Base-by-base conservation (phyloP, 805 yeast genomes). In the Teunomyces tritomae region DNA sequence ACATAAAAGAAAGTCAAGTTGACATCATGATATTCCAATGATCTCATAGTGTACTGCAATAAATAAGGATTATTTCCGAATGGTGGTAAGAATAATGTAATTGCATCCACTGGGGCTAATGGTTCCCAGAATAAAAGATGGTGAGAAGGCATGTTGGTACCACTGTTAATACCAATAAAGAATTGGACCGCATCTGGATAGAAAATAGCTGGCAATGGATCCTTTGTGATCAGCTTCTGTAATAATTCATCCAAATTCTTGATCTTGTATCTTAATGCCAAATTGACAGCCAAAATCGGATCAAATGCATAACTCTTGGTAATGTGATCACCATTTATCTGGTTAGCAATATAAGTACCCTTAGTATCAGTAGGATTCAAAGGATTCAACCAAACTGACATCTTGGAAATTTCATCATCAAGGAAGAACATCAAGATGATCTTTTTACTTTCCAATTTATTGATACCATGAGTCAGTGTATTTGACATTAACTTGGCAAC, bases 1-100 rank as follows among this genome's bases (percentile, higher is more conserved):
- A 94, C 98, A 61, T 95, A 94, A 65, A 95, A 94, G 71, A 95
- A 94, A 0, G 97, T 89, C 52, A 86, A 70, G 57, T 87, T 86
- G 32, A 89, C 89, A 58, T 89, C 96, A 58, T 89, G 96, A 16
- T 83, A 77, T 63, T 90, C 97, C 53, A 94, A 71, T 0, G 97
- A 87, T 56, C 96, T 77, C 86, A 92, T 86, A 10, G 96, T 85
- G 61, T 85, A 94, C 67, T 94, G 99, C 49, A 89, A 68, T 17
- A 89, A 73, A 56, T 72, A 77, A 0, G 94, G 82, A 57, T 87
- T 80, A 28, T 68, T 68, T 29, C 85, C 84, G 62, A 78, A 82
- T 8, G 85, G 84, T 3, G 96, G 96, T 55, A 86, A 71, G 62
- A 94, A 89, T 55, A 89, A 73, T 49, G 86, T 87, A 56, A 94